Percentiles rank a stretch among this genome's conserved stretches.
Conservation (phyloP, 768 basidiomycete genomes). For the Glaciozyma antarctica region DNA sequence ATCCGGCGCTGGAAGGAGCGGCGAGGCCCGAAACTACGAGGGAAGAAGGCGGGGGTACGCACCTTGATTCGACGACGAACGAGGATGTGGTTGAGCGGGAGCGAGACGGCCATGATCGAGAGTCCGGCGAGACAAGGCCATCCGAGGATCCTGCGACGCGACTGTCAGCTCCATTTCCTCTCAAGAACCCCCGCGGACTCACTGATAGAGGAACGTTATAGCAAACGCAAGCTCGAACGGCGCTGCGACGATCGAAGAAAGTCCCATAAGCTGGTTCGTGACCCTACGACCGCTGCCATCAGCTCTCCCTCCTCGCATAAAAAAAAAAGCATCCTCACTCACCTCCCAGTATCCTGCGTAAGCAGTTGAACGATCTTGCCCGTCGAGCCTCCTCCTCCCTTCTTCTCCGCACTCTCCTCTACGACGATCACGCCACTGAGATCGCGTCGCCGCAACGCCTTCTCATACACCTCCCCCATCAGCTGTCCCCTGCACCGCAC, state of each 20-base stretch:
- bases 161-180: not conserved
- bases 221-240: conserved; percentile 11
- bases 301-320: not conserved
- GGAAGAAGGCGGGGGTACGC: too few species aligned
- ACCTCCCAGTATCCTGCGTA: conserved; percentile 23
- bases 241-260: conserved; percentile 17
- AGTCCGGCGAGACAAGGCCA: conserved; percentile 26
- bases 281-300: conserved; percentile 8
- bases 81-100: conserved; percentile 28
- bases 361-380: conserved; percentile 17
- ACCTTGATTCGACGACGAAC: conserved; percentile 13
- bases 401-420: conserved; percentile 2
- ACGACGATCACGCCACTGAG: conserved; percentile 8
- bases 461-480: conserved; percentile 29
- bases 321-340: not conserved
- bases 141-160: conserved; percentile 21
- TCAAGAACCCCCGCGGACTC: too few species aligned
- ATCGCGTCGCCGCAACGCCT: conserved; percentile 27
- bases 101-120: conserved; percentile 18
- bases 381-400: conserved; percentile 13
- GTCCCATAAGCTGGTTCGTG: conserved; percentile 18
- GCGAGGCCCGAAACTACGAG: too few species aligned
- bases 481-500: conserved; percentile 6
- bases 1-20: too few species aligned
- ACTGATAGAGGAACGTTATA: conserved; percentile 26